Evolutionary conservation across 2,329 filamentous ascomycete species (phyloP), one percentile per base, ranked within the genome.

Genomic region (Cordyceps farinosa): DNA sequence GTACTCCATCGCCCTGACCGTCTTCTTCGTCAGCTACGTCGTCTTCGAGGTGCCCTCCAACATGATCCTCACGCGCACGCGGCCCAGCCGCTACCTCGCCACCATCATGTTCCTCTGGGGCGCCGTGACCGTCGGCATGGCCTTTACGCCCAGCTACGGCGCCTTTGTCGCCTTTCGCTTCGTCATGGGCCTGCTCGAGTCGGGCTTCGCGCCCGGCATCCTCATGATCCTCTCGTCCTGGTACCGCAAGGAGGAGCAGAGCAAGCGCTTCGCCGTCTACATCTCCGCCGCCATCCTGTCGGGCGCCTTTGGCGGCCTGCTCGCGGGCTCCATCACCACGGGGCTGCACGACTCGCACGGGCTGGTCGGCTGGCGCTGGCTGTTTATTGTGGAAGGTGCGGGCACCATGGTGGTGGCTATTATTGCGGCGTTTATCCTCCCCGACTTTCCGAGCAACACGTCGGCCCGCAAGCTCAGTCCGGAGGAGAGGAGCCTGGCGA

Each of bases 371-470:
- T 86, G 83, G 82, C 79, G 79, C 7, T 86, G 80, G 84, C 84
- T 85, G 62, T 85, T 85, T 64, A 82, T 88, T 64, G 77, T 88
- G 32, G 85, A 89, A 75, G 89, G 89, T 1, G 76, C 90, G 1
- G 78, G 83, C 0, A 91, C 89, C 0, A 78, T 90, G 3, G 2
- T 90, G 1, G 79, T 90, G 7, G 89, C 87, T 1, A 64, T 88
- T 7, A 73, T 79, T 1, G 87, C 84, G 4, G 90, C 87, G 75
- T 90, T 85, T 83, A 80, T 88, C 74, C 87, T 92, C 1, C 84
- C 90, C 68, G 89, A 93, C 70, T 93, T 90, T 71, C 90, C 90
- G 0, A 87, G 90, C 68, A 80, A 87, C 62, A 89, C 89, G 7
- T 55, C 38, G 13, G 15, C 7, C 3, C 83, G 71, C 0, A 92